Conservation (phyloP, 2,329 filamentous ascomycete genomes). For the Tolypocladium tropicale region DNA sequence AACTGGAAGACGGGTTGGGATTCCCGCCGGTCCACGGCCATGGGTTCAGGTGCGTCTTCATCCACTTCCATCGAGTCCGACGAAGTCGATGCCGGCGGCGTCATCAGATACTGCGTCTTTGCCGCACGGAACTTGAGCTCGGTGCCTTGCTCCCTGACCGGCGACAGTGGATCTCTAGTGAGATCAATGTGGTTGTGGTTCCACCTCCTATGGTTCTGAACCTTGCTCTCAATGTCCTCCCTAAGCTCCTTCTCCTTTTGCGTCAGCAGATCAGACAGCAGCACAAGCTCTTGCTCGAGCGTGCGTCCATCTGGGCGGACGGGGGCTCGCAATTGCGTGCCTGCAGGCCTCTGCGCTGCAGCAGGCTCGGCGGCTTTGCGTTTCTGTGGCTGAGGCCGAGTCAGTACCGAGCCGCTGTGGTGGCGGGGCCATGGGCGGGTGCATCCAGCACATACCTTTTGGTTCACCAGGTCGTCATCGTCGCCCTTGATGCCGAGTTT, state of each 20-base stretch:
- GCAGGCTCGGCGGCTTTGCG: slow-evolving; percentile 53
- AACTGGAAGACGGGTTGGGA: slow-evolving; percentile 32
- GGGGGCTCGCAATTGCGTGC: slow-evolving; percentile 58
- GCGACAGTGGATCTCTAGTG: slow-evolving; percentile 76
- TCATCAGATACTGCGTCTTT: slow-evolving; percentile 61
- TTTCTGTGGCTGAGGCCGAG: slow-evolving; percentile 53
- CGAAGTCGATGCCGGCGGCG: slow-evolving; percentile 47
- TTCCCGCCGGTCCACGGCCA: slow-evolving; percentile 24
- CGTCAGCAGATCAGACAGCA: slow-evolving; percentile 64
- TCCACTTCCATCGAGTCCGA: slow-evolving; percentile 49
- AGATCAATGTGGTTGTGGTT: slow-evolving; percentile 83
- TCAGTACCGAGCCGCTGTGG: slow-evolving; percentile 19
- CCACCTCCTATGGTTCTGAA: slow-evolving; percentile 83
- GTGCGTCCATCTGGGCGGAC: slow-evolving; percentile 59
- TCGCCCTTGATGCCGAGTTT: slow-evolving; percentile 83
- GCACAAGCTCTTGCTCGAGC: slow-evolving; percentile 68
- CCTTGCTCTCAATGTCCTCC: slow-evolving; percentile 74
- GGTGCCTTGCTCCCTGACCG: slow-evolving; percentile 54
- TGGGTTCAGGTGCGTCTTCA: slow-evolving; percentile 33
- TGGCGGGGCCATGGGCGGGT: not conserved
- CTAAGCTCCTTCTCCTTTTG: slow-evolving; percentile 77
- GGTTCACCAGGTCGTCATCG: slow-evolving; percentile 90
- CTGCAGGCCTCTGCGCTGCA: slow-evolving; percentile 49
- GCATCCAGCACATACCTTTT: slow-evolving; percentile 55
- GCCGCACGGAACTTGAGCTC: slow-evolving; percentile 59